Percentiles rank a stretch among this genome's conserved stretches.
These are phyloP conservation scores for Phytophthora meadii DNA, from an alignment of 352 stramenopile species.

Conservation along the genomic window DNA sequence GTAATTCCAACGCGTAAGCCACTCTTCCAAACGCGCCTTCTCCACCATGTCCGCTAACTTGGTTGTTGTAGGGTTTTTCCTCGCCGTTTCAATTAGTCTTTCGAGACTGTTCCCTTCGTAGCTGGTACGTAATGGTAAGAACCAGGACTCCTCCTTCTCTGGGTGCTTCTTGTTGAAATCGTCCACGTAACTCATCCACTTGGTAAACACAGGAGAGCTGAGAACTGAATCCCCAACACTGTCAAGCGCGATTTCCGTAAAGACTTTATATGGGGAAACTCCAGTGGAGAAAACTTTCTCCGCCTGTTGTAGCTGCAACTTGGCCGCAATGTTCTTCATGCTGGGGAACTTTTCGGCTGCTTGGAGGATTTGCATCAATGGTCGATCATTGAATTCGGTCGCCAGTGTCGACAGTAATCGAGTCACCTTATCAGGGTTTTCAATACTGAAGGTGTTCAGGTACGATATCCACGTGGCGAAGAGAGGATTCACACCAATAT, in stretches of 20 bases:
- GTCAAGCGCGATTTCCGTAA: background rate
- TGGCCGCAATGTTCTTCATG: background rate
- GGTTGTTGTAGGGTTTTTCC: background rate
- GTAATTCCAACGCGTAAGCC: background rate
- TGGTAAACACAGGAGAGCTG: background rate
- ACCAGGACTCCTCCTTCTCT: background rate
- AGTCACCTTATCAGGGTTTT: background rate
- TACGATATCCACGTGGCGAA: background rate
- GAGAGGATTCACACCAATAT: background rate
- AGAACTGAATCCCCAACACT: background rate
- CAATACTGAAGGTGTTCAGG: too few relatives aligned
- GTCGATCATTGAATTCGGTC: background rate
- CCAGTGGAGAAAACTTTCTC: background rate
- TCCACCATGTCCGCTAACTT: background rate
- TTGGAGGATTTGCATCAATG: background rate
- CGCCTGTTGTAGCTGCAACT: background rate
- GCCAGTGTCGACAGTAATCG: background rate
- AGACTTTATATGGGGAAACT: background rate
- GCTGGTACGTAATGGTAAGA: background rate
- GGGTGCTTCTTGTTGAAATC: slow-evolving; percentile 6
- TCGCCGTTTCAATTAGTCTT: background rate
- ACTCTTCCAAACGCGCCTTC: background rate
- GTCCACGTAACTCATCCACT: background rate
- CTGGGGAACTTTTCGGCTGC: background rate
- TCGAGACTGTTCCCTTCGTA: background rate